Base-by-base conservation (phyloP, 1,284 basidiomycete species). In the Stereum hirsutum region DNA sequence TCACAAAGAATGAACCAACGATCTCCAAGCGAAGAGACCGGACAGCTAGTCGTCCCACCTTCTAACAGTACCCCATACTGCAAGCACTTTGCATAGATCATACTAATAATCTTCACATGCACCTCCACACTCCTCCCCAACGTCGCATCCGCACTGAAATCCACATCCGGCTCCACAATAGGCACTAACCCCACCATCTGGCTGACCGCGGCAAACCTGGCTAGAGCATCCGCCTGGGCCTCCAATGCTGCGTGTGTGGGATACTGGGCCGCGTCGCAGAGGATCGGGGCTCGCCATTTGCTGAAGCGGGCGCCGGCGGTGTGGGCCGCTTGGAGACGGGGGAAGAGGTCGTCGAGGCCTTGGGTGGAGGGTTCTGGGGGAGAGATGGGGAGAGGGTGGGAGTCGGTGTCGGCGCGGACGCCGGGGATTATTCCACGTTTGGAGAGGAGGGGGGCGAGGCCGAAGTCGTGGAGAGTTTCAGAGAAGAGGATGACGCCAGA, bases 141-240 rank as follows among this genome's bases (percentile, higher is more conserved):
- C 49, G 66, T 62, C 15, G 70, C 68, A 39, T 75, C 70, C 27
- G 60, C 71, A 26, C 58, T 56, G 50, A 74, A 73, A 52, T 75
- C 67, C 15, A 75, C 67, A 51, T 75, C 73, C 3, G 71, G 72
- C 49, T 75, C 72, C 5, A 75, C 65, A 43, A 75, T 69, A 2
- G 72, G 72, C 8, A 74, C 70, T 20, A 75, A 51, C 20, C 70
- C 71, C 3, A 69, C 69, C 52, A 70, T 62, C 49, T 71, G 68
- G 48, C 67, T 71, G 45, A 70, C 64, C 2, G 66, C 63, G 20
- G 70, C 66, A 51, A 68, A 72, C 17, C 64, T 60, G 4, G 67
- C 67, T 17, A 72, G 54, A 26, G 59, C 65, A 47, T 70, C 69
- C 24, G 66, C 69, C 48, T 72, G 69, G 6, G 57, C 59, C 43